Percentiles rank a stretch among this genome's conserved stretches.
Evolutionary conservation across 768 basidiomycete genomes (phyloP).

Genomic region (Rhodotorula graminis): DNA sequence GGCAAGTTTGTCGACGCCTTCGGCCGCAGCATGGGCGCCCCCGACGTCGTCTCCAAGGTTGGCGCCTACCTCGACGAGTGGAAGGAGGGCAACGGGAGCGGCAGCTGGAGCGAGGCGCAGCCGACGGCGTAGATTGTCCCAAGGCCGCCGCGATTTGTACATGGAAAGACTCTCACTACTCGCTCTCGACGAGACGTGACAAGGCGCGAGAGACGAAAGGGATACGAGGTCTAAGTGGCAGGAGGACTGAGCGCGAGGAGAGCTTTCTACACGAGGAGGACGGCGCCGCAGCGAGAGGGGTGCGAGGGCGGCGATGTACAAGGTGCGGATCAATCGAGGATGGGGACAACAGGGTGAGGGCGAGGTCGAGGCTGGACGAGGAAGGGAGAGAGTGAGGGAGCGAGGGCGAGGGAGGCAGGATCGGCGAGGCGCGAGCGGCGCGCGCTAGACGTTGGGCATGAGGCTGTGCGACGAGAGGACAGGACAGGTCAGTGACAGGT

Average conservation of each 20-base stretch:
- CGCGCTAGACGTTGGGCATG: slow-evolving; percentile 5
- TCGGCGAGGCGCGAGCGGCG: too few species aligned
- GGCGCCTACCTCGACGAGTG: slow-evolving; percentile 49
- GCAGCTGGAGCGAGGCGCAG: slow-evolving; percentile 19
- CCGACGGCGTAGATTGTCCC: neutral
- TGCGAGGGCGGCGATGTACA: neutral
- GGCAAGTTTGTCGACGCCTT: slow-evolving; percentile 96
- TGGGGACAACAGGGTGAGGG: neutral
- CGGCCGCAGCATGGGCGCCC: slow-evolving; percentile 69
- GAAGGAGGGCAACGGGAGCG: slow-evolving; percentile 31
- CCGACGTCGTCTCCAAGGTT: slow-evolving; percentile 57
- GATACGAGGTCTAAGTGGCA: neutral
- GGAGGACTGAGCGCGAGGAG: neutral
- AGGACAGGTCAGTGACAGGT: neutral
- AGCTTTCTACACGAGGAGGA: neutral
- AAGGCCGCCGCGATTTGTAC: too few species aligned
- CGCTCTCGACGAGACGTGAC: too few species aligned
- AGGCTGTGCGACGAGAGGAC: too few species aligned
- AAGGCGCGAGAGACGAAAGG: too few species aligned
- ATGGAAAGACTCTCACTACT: too few species aligned
- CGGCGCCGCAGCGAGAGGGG: too few species aligned
- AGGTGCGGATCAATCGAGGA: neutral
- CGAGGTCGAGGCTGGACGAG: neutral
- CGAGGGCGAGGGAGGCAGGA: neutral
- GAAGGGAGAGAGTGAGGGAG: neutral